Evolutionary conservation across 129 eudicot genomes (phyloP).

Genomic region (Helianthus annuus): HanXRQr2.0-SUNRISE NC_035436.2:202656227-202656726

Average conservation of each 20-base stretch:
- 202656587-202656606: conserved; percentile 42
- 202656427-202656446: conserved; percentile 48
- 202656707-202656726: conserved; percentile 52
- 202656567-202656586: conserved; percentile 38
- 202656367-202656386: conserved; percentile 32
- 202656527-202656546: conserved; percentile 86
- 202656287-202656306: conserved; percentile 44
- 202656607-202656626: conserved; percentile 72
- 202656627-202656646: conserved; percentile 36
- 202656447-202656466: conserved; percentile 48
- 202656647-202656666: conserved; percentile 14
- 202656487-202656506: conserved; percentile 54
- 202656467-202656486: conserved; percentile 27
- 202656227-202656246: conserved; percentile 63
- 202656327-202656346: conserved; percentile 46
- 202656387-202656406: conserved; percentile 40
- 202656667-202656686: conserved; percentile 37
- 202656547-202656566: conserved; percentile 45
- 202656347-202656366: conserved; percentile 38
- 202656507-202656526: conserved; percentile 71
- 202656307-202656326: conserved; percentile 51
- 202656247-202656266: conserved; percentile 47
- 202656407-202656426: conserved; percentile 59
- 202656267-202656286: conserved; percentile 26
- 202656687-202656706: conserved; percentile 8